Base-by-base conservation (phyloP, 768 basidiomycete genomes). In the Dictyophora rubrovolvata region DNA sequence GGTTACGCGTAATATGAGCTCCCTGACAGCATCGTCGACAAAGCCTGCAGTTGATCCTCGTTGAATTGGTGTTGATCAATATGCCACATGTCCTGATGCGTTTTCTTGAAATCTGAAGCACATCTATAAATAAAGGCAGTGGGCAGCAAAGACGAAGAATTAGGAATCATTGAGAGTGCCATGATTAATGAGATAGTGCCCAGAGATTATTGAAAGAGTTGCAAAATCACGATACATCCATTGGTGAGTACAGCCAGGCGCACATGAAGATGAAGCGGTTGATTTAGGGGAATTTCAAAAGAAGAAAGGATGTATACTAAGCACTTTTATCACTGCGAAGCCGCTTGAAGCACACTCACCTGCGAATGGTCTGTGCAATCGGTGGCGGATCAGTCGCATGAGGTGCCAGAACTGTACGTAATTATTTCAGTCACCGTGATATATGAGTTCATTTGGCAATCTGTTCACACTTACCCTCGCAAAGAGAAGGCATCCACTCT, bases 1-100 rank as follows among this genome's bases (percentile, higher is more conserved):
- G 12, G 74, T 67, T 52, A 59, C 5, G 57, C 57, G 88, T 87
- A 90, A 68, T 91, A 91, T 16, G 88, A 93, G 52, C 89, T 94
- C 48, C 92, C 92, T 28, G 90, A 88, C 37, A 94, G 76, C 83
- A 93, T 92, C 42, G 86, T 85, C 22, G 89, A 89, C 64, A 95
- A 79, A 64, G 83, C 87, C 68, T 89, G 86, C 53, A 93, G 70
- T 66, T 93, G 92, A 66, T 94, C 92, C 71, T 95, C 92, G 66
- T 90, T 83, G 69, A 95, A 94, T 55, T 79, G 77, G 54, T 81
- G 77, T 67, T 93, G 89, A 71, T 95, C 92, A 66, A 87, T 89
- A 66, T 89, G 88, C 90, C 90, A 93, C 36, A 89, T 91, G 68
- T 94, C 92, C 85, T 92, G 68, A 64, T 74, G 73, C n/a, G 74